Evolutionary conservation across 768 basidiomycete genomes (phyloP).

Genomic region (Suillus spraguei): DNA sequence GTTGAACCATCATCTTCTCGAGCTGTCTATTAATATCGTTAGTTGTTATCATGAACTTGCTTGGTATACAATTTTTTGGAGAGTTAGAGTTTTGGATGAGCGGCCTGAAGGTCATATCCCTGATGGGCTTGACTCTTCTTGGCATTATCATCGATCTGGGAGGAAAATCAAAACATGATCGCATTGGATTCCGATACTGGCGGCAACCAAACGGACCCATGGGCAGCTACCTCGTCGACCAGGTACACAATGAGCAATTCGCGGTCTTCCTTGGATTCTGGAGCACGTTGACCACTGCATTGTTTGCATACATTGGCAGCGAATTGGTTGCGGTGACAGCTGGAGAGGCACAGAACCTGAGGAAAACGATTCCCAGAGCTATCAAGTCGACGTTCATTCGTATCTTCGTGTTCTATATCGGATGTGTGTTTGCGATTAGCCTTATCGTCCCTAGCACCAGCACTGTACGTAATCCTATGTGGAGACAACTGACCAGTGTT

Average conservation of each 20-base stretch:
- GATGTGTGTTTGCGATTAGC: slow-evolving; percentile 72
- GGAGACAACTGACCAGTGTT: slow-evolving; percentile 23
- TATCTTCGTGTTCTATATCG: slow-evolving; percentile 65
- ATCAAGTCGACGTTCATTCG: slow-evolving; percentile 66
- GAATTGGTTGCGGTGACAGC: slow-evolving; percentile 73
- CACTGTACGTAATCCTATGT: slow-evolving; percentile 38
- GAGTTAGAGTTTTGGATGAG: slow-evolving; percentile 79
- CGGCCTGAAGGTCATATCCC: slow-evolving; percentile 60
- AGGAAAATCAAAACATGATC: slow-evolving; percentile 39
- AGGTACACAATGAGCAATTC: slow-evolving; percentile 50
- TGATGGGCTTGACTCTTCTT: slow-evolving; percentile 19
- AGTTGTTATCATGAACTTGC: slow-evolving; percentile 45
- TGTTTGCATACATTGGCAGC: slow-evolving; percentile 76
- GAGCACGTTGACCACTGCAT: slow-evolving; percentile 68
- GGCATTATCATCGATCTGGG: slow-evolving; percentile 63
- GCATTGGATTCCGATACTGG: slow-evolving; percentile 47
- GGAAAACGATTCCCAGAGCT: slow-evolving; percentile 74
- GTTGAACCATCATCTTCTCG: slow-evolving; percentile 17
- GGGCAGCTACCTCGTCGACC: slow-evolving; percentile 50
- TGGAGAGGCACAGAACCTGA: slow-evolving; percentile 67
- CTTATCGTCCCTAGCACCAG: slow-evolving; percentile 67
- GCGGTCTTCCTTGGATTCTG: slow-evolving; percentile 72
- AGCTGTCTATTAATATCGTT: background rate
- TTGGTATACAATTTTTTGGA: slow-evolving; percentile 70
- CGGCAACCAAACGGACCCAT: slow-evolving; percentile 54